Conservation (phyloP, 1,284 basidiomycete genomes). For the Gymnopus androsaceus region DNA sequence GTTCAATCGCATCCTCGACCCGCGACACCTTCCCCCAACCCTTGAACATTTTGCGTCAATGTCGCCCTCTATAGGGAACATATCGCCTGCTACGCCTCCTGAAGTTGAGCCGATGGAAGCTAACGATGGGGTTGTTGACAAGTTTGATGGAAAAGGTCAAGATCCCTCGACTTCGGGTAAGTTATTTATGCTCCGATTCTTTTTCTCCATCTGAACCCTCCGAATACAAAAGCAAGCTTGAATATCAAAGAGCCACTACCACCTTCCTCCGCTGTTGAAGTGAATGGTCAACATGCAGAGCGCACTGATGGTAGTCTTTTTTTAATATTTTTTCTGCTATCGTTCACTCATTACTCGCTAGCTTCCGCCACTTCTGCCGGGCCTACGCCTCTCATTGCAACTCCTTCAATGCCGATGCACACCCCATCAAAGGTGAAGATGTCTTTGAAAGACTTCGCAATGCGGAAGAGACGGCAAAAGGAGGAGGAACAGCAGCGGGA, state of each 20-base stretch:
- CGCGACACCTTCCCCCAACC: background rate
- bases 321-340: too few species aligned
- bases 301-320: too few species aligned
- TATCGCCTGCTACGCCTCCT: conserved; percentile 4
- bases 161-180: too few species aligned
- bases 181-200: too few species aligned
- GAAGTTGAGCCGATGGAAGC: background rate
- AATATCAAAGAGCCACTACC: too few species aligned
- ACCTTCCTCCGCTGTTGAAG: too few species aligned
- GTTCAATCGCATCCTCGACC: background rate
- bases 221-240: too few species aligned
- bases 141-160: too few species aligned
- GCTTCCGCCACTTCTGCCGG: background rate
- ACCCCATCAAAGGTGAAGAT: conserved; percentile 47
- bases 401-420: conserved; percentile 23
- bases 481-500: conserved; percentile 39
- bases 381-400: background rate
- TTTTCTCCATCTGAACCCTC: too few species aligned
- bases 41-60: conserved; percentile 10
- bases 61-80: conserved; percentile 1
- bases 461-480: conserved; percentile 46
- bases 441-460: conserved; percentile 49
- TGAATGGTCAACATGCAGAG: too few species aligned
- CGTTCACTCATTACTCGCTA: background rate
- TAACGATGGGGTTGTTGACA: too few species aligned